Percentiles rank a stretch among this genome's conserved stretches.
phyloP scores from a whole-genome alignment of 352 stramenopile genomes.

The Phytophthora vignae region DNA sequence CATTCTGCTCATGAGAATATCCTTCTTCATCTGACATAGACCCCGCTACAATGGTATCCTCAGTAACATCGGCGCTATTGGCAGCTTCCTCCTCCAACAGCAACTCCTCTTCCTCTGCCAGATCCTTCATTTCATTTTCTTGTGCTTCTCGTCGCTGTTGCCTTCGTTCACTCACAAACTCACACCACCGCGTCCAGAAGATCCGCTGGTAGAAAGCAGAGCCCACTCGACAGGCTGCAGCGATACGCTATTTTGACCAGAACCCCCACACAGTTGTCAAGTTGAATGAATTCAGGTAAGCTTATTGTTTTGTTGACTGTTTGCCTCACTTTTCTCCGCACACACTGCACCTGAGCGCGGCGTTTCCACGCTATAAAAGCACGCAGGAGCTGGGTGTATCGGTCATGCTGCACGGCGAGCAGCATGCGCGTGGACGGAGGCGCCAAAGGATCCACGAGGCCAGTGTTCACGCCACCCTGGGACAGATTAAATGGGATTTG shows the following conservation, averaged over 20 bases:
- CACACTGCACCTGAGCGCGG: conserved; percentile 19
- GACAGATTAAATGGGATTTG: too few relatives aligned
- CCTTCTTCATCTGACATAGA: conserved; percentile 13
- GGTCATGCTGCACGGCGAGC: conserved; percentile 38
- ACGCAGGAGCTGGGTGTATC: conserved; percentile 33
- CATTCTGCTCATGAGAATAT: neutral
- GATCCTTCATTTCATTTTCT: neutral
- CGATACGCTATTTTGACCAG: conserved; percentile 37
- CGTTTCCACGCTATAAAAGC: conserved; percentile 43
- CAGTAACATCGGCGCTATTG: neutral
- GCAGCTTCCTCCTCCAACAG: neutral
- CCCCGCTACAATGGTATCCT: neutral
- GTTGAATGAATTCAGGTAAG: neutral
- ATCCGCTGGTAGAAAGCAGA: conserved; percentile 49
- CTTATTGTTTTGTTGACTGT: too few relatives aligned
- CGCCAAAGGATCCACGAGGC: neutral
- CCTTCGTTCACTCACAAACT: conserved; percentile 12
- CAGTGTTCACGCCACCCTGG: too few relatives aligned
- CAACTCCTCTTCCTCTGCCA: conserved; percentile 1
- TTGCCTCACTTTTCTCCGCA: conserved; percentile 41
- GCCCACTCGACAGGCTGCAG: conserved; percentile 53
- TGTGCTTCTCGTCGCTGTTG: neutral
- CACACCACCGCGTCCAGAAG: conserved; percentile 47
- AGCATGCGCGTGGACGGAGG: conserved; percentile 14
- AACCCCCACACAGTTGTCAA: neutral